Percentiles rank a stretch among this genome's conserved stretches.
phyloP scores from a whole-genome alignment of 2,329 filamentous ascomycete species.

The Fusarium aywerte region DNA sequence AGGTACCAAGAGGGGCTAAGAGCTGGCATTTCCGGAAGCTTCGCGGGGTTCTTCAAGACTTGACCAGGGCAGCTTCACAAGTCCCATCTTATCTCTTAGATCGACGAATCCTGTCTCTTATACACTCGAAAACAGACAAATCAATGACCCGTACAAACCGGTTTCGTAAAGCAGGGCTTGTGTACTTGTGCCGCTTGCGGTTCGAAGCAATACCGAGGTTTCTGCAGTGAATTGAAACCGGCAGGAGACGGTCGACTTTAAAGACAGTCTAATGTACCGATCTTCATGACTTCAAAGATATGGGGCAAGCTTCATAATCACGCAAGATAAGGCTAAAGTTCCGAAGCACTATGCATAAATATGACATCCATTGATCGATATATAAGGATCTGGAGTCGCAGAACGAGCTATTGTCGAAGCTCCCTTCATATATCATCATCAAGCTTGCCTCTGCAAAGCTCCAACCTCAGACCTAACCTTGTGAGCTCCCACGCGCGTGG shows the following conservation, averaged over 20 bases:
- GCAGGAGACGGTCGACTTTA: slow-evolving; percentile 8
- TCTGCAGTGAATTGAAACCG: slow-evolving; percentile 4
- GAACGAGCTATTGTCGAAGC: background rate
- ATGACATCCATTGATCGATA: slow-evolving; percentile 22
- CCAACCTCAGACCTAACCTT: slow-evolving; percentile 33
- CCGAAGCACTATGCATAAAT: slow-evolving; percentile 21
- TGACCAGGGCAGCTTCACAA: slow-evolving; percentile 12
- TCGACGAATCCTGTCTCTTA: slow-evolving; percentile 34
- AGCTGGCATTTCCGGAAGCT: slow-evolving; percentile 27
- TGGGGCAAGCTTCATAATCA: slow-evolving; percentile 31
- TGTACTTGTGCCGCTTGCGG: slow-evolving; percentile 3
- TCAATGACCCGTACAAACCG: slow-evolving; percentile 39
- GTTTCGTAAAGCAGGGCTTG: slow-evolving; percentile 17
- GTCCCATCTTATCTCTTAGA: slow-evolving; percentile 30
- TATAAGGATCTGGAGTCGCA: slow-evolving; percentile 17
- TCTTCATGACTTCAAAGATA: slow-evolving; percentile 28
- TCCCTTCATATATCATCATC: slow-evolving; percentile 2
- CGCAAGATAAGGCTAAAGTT: slow-evolving; percentile 39
- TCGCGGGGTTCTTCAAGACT: slow-evolving; percentile 13
- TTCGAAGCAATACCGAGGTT: slow-evolving; percentile 12
- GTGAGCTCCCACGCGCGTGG: slow-evolving; percentile 45
- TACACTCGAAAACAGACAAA: slow-evolving; percentile 23
- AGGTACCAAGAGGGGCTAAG: slow-evolving; percentile 13
- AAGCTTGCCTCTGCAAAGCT: slow-evolving; percentile 10
- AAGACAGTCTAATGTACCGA: slow-evolving; percentile 17